These are phyloP conservation scores for Curvularia sp. DNA, from an alignment of 2,329 filamentous ascomycete species.

Conservation along the genomic window DNA sequence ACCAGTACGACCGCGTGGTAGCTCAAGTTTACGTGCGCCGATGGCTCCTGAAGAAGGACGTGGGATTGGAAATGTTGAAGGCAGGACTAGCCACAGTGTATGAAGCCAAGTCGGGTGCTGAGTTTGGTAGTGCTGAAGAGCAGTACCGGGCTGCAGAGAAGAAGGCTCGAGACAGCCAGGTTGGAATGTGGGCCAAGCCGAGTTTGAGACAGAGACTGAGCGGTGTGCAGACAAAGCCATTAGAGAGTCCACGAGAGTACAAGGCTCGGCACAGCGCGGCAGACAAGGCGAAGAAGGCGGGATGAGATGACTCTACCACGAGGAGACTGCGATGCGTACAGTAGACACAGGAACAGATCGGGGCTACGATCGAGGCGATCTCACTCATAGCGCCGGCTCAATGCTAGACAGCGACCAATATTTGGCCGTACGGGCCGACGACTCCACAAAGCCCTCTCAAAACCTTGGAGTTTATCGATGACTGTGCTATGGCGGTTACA, in stretches of 20 bases:
- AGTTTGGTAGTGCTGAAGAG: constrained; percentile 75
- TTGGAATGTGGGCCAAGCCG: constrained; percentile 71
- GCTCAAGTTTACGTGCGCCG: constrained; percentile 80
- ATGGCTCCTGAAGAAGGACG: constrained; percentile 73
- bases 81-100: constrained; percentile 87
- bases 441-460: constrained; percentile 13
- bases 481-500: constrained; percentile 3
- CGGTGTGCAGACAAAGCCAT: constrained; percentile 59
- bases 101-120: constrained; percentile 86
- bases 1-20: constrained; percentile 92
- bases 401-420: constrained; percentile 7
- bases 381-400: constrained; percentile 7
- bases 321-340: not conserved
- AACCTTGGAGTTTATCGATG: constrained; percentile 5
- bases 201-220: constrained; percentile 50
- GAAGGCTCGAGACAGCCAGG: constrained; percentile 51
- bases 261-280: constrained; percentile 67
- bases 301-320: constrained; percentile 14
- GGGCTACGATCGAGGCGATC: constrained; percentile 10
- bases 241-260: constrained; percentile 87
- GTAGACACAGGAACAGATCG: constrained; percentile 1
- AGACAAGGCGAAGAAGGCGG: constrained; percentile 49
- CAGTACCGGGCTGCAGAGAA: constrained; percentile 71
- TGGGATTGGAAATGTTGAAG: constrained; percentile 89
- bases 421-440: constrained; percentile 15